These are phyloP conservation scores for Phytophthora vignae DNA, from an alignment of 352 stramenopile genomes.

Conservation along the genomic window DNA sequence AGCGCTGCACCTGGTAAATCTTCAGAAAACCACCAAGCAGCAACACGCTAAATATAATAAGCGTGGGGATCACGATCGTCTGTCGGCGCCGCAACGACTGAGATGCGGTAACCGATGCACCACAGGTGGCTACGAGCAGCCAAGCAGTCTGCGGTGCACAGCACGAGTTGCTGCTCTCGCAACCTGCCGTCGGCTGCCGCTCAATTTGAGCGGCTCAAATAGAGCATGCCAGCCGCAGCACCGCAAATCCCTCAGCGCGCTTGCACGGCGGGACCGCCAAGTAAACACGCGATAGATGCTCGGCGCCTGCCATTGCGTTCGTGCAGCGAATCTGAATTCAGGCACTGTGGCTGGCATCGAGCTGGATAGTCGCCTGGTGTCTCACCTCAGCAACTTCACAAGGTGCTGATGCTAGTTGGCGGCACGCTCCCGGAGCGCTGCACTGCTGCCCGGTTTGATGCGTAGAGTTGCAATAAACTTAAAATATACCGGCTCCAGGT, in stretches of 20 bases:
- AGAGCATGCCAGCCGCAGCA: conserved; percentile 1
- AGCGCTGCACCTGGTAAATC: background rate
- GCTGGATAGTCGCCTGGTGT: conserved; percentile 27
- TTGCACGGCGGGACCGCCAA: conserved; percentile 16
- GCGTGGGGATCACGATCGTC: background rate
- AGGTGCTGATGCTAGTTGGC: no score
- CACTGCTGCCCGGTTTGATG: no score
- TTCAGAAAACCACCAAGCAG: conserved; percentile 32
- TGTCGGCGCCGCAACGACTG: background rate
- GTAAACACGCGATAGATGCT: conserved; percentile 15
- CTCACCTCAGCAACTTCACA: conserved; percentile 6
- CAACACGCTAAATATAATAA: conserved; percentile 1
- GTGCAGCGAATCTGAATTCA: conserved; percentile 9
- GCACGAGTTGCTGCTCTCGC: background rate
- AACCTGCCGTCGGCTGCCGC: background rate
- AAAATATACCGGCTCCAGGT: no score
- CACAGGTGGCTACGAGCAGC: background rate
- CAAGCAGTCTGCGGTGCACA: background rate
- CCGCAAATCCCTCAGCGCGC: conserved; percentile 15
- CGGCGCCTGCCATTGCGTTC: background rate
- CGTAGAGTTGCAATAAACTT: no score
- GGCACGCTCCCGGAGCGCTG: no score
- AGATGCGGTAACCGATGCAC: conserved; percentile 9
- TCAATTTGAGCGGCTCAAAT: background rate
- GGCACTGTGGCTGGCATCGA: conserved; percentile 9